Evolutionary conservation across 148 eudicot species (phyloP).

Genomic region (Chenopodium suecicum): DNA sequence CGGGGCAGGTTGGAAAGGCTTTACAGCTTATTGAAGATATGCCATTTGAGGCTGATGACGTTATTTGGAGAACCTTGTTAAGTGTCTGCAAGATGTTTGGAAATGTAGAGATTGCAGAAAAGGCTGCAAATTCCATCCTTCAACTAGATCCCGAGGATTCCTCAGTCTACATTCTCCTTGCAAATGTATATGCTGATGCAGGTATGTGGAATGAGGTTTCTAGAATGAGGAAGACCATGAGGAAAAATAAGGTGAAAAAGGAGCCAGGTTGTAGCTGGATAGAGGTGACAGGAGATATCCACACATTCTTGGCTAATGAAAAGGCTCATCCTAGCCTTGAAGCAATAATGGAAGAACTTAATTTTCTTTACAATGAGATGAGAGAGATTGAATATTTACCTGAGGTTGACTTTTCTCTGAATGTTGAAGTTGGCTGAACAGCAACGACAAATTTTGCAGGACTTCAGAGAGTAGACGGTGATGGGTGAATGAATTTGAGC

Average conservation of each 20-base stretch:
- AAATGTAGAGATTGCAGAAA: slow-evolving; percentile 81
- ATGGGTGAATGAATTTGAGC: no score
- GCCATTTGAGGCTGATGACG: slow-evolving; percentile 86
- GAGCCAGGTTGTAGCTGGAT: slow-evolving; percentile 98
- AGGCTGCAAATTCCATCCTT: slow-evolving; percentile 60
- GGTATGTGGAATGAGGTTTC: slow-evolving; percentile 78
- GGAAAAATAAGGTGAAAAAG: slow-evolving; percentile 55
- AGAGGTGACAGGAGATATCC: slow-evolving; percentile 68
- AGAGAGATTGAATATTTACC: slow-evolving; percentile 25
- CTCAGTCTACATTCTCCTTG: slow-evolving; percentile 65
- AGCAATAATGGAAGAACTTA: slow-evolving; percentile 57
- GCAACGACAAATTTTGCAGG: not conserved
- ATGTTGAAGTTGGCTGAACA: slow-evolving; percentile 7
- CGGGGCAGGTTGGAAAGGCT: slow-evolving; percentile 63
- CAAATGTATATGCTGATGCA: slow-evolving; percentile 73
- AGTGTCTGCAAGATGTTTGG: slow-evolving; percentile 79
- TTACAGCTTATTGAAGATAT: slow-evolving; percentile 60
- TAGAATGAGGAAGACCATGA: slow-evolving; percentile 57
- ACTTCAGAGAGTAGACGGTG: no score
- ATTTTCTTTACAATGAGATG: slow-evolving; percentile 59
- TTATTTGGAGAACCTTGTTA: slow-evolving; percentile 87
- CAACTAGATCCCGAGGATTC: slow-evolving; percentile 78
- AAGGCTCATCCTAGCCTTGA: slow-evolving; percentile 72
- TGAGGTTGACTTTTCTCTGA: slow-evolving; percentile 3
- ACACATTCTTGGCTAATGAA: slow-evolving; percentile 71